phyloP scores from a whole-genome alignment of 2,329 filamentous ascomycete genomes.

The Botryotinia convoluta region DNA sequence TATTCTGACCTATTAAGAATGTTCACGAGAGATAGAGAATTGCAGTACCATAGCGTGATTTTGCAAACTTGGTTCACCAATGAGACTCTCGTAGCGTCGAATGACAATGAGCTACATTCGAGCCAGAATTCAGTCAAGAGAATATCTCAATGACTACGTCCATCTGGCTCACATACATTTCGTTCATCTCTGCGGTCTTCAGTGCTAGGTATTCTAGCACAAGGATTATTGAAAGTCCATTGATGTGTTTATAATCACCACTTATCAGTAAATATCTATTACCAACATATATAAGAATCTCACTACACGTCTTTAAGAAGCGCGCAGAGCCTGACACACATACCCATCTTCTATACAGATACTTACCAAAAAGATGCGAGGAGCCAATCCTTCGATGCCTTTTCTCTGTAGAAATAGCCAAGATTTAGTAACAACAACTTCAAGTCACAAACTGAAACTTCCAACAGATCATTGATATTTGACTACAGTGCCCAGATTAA shows the following conservation, averaged over 20 bases:
- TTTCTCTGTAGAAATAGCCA: rapidly evolving
- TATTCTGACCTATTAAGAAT: neutral
- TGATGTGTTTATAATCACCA: neutral
- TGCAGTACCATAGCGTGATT: neutral
- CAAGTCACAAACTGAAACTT: neutral
- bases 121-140: neutral
- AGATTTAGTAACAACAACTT: neutral
- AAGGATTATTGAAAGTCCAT: neutral
- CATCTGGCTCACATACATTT: neutral
- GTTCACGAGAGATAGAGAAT: neutral
- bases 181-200: neutral
- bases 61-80: neutral
- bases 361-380: neutral
- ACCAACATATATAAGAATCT: neutral
- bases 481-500: rapidly evolving
- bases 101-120: neutral
- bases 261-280: neutral
- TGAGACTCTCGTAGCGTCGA: neutral
- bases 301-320: neutral
- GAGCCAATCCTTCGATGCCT: neutral
- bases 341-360: neutral
- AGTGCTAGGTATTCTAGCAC: neutral
- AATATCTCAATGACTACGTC: neutral
- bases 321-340: neutral
- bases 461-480: too few species aligned